These are phyloP conservation scores for Cunninghamia lanceolata DNA, from an alignment of 75 land plant species.

Conservation along the genomic window DNA sequence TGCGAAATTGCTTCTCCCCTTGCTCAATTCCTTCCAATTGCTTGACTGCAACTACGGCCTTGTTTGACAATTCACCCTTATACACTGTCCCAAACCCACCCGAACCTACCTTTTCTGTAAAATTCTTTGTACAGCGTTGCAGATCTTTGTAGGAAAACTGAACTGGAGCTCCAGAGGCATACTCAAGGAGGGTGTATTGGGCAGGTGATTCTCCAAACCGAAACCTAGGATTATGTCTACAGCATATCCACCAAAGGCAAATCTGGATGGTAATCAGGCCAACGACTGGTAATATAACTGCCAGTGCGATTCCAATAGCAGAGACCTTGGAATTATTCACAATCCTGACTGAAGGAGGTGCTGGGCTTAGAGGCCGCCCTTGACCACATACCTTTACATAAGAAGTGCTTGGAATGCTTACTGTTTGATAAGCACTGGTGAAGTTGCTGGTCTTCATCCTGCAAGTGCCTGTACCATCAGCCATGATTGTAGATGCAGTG, in stretches of 20 bases:
- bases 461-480: conserved; percentile 65
- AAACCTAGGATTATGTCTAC: conserved; percentile 33
- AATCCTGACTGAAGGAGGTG: neutral
- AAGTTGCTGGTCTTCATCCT: conserved; percentile 30
- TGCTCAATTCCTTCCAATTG: conserved; percentile 74
- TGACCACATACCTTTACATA: conserved; percentile 68
- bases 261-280: neutral
- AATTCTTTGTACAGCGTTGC: conserved; percentile 58
- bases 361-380: conserved; percentile 20
- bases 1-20: conserved; percentile 85
- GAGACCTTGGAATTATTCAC: conserved; percentile 11
- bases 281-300: conserved; percentile 13
- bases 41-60: conserved; percentile 65
- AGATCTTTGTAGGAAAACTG: conserved; percentile 78
- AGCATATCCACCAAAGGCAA: conserved; percentile 36
- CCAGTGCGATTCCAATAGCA: conserved; percentile 23
- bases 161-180: conserved; percentile 75
- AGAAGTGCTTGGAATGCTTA: conserved; percentile 51
- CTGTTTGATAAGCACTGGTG: conserved; percentile 52
- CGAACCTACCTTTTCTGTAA: conserved; percentile 71
- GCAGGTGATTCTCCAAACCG: conserved; percentile 25
- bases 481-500: conserved; percentile 50
- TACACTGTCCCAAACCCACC: conserved; percentile 90
- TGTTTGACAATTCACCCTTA: conserved; percentile 53
- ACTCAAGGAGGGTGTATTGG: conserved; percentile 62